phyloP scores from a whole-genome alignment of 805 yeast species.

The Nakazawaea sp. region DNA sequence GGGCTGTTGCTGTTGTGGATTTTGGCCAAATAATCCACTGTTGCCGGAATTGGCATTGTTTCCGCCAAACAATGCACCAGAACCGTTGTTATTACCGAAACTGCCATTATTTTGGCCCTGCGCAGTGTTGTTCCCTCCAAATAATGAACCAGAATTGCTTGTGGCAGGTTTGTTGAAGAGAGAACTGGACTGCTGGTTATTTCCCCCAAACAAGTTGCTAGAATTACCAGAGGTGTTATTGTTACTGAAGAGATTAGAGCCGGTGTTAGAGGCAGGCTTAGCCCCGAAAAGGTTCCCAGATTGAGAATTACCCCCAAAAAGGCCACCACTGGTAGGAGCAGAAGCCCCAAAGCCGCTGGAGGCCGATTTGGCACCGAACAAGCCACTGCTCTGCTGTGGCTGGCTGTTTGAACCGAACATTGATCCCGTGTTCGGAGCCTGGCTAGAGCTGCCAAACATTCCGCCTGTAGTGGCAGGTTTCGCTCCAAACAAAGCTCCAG shows the following conservation, averaged over 20 bases:
- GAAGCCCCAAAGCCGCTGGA: too few species aligned
- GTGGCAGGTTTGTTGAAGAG: conserved; percentile 2
- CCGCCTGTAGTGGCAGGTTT: conserved; percentile 20
- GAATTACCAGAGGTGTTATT: conserved; percentile 7
- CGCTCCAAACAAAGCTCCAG: conserved; percentile 23
- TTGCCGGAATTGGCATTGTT: too few species aligned
- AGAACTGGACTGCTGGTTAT: too few species aligned
- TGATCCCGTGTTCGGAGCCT: conserved; percentile 9
- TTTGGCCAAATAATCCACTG: conserved; percentile 10
- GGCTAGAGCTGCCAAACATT: conserved; percentile 13
- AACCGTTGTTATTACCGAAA: too few species aligned
- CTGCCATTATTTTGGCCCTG: too few species aligned
- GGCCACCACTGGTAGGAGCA: conserved; percentile 19
- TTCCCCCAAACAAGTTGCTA: too few species aligned
- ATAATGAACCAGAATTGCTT: conserved; percentile 11
- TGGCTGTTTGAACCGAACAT: conserved; percentile 18
- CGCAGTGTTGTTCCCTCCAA: conserved; percentile 10
- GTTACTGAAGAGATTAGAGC: too few species aligned
- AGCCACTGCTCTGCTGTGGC: conserved; percentile 11
- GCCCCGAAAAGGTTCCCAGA: too few species aligned
- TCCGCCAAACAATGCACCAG: too few species aligned
- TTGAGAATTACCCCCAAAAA: conserved; percentile 26
- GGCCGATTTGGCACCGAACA: conserved; percentile 15
- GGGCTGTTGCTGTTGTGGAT: conserved; percentile 21
- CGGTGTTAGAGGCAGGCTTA: too few species aligned